Base-by-base conservation (phyloP, 2,329 filamentous ascomycete genomes). In the Fulvia fulva region DNA sequence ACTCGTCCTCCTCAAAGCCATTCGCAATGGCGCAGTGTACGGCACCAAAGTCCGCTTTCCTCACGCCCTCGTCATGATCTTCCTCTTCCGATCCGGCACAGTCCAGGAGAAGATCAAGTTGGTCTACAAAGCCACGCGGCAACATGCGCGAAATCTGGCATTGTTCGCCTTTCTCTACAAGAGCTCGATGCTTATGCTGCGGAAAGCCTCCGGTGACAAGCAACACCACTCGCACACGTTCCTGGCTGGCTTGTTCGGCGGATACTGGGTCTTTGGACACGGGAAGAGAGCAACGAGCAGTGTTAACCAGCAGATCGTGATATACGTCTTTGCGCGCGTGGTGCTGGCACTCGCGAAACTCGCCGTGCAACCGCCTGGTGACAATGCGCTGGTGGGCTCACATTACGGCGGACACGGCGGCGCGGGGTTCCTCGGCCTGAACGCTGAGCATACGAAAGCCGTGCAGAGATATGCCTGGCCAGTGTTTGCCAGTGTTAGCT, bases 1-100 rank as follows among this genome's bases (percentile, higher is more conserved):
- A 56, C 84, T 99, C 62, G 85, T 90, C 57, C 81, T 99, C 66
- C 74, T 96, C 74, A 99, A 99, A 83, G 91, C 87, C 69, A 89
- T 94, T 66, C 91, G 94, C 77, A 99, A 97, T 85, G 94, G 94
- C 74, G 87, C 92, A 65, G 91, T 99, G 63, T 99, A 99, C 77
- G 94, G 94, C 61, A 86, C 90, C 69, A 97, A 97, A 84, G 91
- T 99, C 75, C 92, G 94, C 64, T 97, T 99, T 78, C 94, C 94
- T 64, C 94, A 99, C 78, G 94, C 94, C 61, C 83, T 99, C 67
- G 94, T 99, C 53, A 99, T 99, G 93, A 91, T 97, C 66, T 89
- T 97, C 68, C 85, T 99, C 66, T 99, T 99, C 80, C 90, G 94
- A 67, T 91, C 88, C 9, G 94, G 93, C 78, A 84, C 78, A 51